These are phyloP conservation scores for Xylaria flabelliformis DNA, from an alignment of 495 filamentous ascomycete species.

Conservation along the genomic window DNA sequence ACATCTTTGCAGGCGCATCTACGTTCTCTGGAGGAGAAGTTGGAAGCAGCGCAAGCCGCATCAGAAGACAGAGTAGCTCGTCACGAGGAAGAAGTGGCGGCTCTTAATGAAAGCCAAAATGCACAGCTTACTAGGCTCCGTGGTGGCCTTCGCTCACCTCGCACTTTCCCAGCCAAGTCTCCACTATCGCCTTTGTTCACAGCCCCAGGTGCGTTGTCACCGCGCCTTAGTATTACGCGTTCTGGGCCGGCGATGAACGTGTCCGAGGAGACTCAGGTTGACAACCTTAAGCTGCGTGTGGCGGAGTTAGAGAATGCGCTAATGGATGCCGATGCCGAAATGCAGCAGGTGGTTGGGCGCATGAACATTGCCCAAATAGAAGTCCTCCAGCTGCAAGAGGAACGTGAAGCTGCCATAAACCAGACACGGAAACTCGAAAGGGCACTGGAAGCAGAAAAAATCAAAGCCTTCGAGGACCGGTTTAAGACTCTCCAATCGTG, in stretches of 20 bases:
- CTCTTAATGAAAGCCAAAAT: constrained; percentile 78
- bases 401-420: constrained; percentile 86
- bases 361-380: constrained; percentile 97
- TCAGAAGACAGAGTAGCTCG: constrained; percentile 82
- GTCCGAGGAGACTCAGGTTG: constrained; percentile 69
- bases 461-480: constrained; percentile 53
- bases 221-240: constrained; percentile 53
- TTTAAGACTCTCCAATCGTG: constrained; percentile 46
- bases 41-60: constrained; percentile 81
- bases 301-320: constrained; percentile 84
- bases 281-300: constrained; percentile 74
- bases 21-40: constrained; percentile 79
- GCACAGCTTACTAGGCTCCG: constrained; percentile 79
- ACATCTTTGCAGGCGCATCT: constrained; percentile 80
- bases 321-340: constrained; percentile 83
- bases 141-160: constrained; percentile 50
- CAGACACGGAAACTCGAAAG: constrained; percentile 78
- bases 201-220: constrained; percentile 50
- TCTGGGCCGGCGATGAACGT: constrained; percentile 48
- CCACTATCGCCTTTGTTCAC: constrained; percentile 70
- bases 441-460: constrained; percentile 54
- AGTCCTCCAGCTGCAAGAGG: constrained; percentile 88
- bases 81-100: constrained; percentile 84
- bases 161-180: constrained; percentile 57
- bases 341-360: constrained; percentile 88